A percentile compares a stretch with the other conserved stretches of the same genome.
phyloP scores from a whole-genome alignment of 2,329 filamentous ascomycete species.

The Fusarium fujikuroi region DNA sequence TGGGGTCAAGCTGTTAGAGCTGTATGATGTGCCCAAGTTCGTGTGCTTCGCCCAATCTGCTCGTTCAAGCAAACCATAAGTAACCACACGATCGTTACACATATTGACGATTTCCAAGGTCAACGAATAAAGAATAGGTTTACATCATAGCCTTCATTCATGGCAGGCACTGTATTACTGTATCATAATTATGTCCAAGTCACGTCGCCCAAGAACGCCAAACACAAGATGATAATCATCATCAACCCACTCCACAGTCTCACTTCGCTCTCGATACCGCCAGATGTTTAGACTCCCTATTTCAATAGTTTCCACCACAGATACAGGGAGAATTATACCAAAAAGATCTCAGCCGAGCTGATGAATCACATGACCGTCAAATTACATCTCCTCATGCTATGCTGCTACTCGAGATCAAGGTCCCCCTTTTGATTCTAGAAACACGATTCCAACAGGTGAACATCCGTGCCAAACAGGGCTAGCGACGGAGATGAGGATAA shows the following conservation, averaged over 20 bases:
- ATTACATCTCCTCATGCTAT: constrained; percentile 15
- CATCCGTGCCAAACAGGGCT: constrained; percentile 10
- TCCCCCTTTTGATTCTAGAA: constrained; percentile 21
- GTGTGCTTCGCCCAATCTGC: neutral
- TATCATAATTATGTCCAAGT: constrained; percentile 36
- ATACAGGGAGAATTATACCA: neutral
- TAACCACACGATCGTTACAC: neutral
- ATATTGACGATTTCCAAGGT: too few relatives aligned
- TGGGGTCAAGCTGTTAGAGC: neutral
- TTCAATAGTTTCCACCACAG: neutral
- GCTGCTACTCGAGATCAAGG: neutral
- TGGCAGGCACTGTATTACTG: constrained; percentile 36
- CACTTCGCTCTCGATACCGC: constrained; percentile 1
- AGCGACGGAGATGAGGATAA: constrained; percentile 23
- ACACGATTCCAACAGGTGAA: constrained; percentile 16
- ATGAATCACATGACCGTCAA: neutral
- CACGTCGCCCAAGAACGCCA: constrained; percentile 23
- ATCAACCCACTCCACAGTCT: neutral
- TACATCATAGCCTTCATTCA: constrained; percentile 6
- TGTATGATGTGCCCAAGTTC: neutral
- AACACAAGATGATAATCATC: constrained; percentile 5
- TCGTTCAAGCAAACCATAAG: neutral
- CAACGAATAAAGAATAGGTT: neutral
- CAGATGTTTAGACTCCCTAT: neutral
- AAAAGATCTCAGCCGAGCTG: neutral